These are phyloP conservation scores for Asparagopsis taxiformis DNA, from an alignment of 31 red algal genomes.

Conservation along the genomic window DNA sequence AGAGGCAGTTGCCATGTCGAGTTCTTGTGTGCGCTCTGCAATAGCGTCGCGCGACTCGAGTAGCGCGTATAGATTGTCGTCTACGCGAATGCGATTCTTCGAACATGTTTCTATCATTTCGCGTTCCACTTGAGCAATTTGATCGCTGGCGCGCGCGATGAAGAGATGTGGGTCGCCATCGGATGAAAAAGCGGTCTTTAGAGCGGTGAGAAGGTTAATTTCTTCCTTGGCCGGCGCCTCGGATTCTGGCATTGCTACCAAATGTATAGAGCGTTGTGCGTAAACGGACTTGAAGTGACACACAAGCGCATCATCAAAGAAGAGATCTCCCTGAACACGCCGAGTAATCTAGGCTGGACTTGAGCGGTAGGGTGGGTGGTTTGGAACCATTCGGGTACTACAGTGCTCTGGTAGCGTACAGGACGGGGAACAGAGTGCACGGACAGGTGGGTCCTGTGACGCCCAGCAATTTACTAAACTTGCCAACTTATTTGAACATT, in stretches of 20 bases:
- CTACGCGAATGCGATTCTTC: conserved; percentile 47
- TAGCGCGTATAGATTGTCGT: conserved; percentile 56
- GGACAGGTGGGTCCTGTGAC: too few species aligned
- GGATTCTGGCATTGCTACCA: neutral
- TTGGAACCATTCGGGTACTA: too few species aligned
- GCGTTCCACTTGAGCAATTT: conserved; percentile 31
- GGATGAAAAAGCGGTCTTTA: conserved; percentile 32
- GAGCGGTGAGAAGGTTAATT: conserved; percentile 34
- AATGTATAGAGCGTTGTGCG: neutral
- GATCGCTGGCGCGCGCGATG: conserved; percentile 20
- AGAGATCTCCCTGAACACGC: too few species aligned
- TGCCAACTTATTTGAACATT: too few species aligned
- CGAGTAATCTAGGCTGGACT: too few species aligned
- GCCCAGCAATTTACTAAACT: too few species aligned
- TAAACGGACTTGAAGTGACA: too few species aligned
- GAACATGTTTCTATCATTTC: conserved; percentile 18
- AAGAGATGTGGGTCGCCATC: conserved; percentile 25
- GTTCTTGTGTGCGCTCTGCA: conserved; percentile 23
- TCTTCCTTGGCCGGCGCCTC: conserved; percentile 1
- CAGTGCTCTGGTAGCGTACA: too few species aligned
- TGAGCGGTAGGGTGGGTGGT: too few species aligned
- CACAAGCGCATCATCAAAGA: too few species aligned
- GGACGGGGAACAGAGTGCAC: too few species aligned
- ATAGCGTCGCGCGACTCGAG: conserved; percentile 50
- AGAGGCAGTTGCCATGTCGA: conserved; percentile 1